Evolutionary conservation across 208 protist genomes (phyloP), one percentile per base, ranked within the genome.

Genomic region (Strigomonas culicis): DNA sequence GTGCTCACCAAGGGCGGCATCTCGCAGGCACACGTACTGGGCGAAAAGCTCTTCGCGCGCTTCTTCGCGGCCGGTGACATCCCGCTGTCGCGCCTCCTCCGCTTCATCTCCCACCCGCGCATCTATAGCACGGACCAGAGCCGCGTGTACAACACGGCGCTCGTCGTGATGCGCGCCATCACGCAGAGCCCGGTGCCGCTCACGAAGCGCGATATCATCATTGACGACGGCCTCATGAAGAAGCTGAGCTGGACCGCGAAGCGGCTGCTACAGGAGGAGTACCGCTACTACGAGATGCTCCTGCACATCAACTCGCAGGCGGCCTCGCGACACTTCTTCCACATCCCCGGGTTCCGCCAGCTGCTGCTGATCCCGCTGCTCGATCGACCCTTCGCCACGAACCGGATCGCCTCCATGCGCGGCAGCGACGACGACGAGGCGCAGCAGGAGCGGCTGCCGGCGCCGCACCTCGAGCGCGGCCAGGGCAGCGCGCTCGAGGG

Each of bases 1-100:
- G 69, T 76, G 28, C 68, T 82, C 51, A 87, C 80, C 31, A 53
- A 63, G 34, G 63, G 74, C 21, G 80, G 80, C 50, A 72, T 79
- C 62, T 53, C 62, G 15, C 80, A 83, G 57, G 77, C 80, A 4
- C 69, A 72, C 36, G 60, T 76, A 34, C 74, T 83, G 50, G 80
- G 80, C 4, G 75, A 85, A 52, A 74, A 72, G 28, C 52, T 85
- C 8, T 80, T 85, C 32, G 75, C 79, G 6, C 79, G 79, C 53
- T 85, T 85, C 63, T 80, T 79, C 62, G 79, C 79, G 17, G 74
- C 75, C 4, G 79, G 79, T 11, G 79, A 85, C 46, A 50, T 85
- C 31, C 71, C 75, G 21, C 57, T 85, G 64, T 63, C 36, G 7
- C 71, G 79, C 28, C 62, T 80, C 0, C 53, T 74, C 22, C 51